Conservation (phyloP, 805 yeast species). For the Saturnispora mendoncae region DNA sequence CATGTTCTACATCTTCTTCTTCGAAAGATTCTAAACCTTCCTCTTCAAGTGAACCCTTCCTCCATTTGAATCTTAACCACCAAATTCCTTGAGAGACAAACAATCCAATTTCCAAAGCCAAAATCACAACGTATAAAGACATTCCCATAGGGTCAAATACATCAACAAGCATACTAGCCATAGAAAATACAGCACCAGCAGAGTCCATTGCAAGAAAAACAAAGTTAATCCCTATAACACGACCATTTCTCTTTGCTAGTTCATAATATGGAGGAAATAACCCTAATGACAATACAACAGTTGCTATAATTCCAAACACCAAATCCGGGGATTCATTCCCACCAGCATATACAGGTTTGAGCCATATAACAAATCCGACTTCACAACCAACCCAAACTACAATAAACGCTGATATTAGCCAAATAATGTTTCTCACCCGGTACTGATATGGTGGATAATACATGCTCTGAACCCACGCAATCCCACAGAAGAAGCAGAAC, state of each 20-base stretch:
- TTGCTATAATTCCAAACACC: conserved; percentile 73
- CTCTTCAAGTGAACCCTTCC: conserved; percentile 1
- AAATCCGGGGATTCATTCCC: conserved; percentile 64
- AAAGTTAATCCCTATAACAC: conserved; percentile 86
- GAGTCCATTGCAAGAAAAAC: conserved; percentile 68
- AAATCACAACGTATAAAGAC: conserved; percentile 63
- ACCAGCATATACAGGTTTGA: conserved; percentile 43
- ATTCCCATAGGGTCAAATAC: conserved; percentile 70
- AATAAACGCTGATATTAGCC: conserved; percentile 32
- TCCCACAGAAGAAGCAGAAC: conserved; percentile 58
- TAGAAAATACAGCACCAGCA: conserved; percentile 70
- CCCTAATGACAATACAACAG: conserved; percentile 66
- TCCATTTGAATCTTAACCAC: conserved; percentile 39
- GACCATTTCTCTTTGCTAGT: conserved; percentile 65
- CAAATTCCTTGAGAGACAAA: conserved; percentile 64
- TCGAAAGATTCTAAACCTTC: background rate
- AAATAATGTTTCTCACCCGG: conserved; percentile 29
- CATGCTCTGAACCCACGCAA: conserved; percentile 58
- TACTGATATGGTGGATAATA: conserved; percentile 60
- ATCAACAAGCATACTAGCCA: conserved; percentile 50
- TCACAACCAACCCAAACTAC: conserved; percentile 49
- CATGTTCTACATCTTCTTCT: background rate
- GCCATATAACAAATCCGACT: conserved; percentile 61
- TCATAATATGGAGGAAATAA: conserved; percentile 86
- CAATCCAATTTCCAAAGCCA: conserved; percentile 71